Conservation (phyloP, 1,284 basidiomycete species). For the Cryptococcus maquisensis region DNA sequence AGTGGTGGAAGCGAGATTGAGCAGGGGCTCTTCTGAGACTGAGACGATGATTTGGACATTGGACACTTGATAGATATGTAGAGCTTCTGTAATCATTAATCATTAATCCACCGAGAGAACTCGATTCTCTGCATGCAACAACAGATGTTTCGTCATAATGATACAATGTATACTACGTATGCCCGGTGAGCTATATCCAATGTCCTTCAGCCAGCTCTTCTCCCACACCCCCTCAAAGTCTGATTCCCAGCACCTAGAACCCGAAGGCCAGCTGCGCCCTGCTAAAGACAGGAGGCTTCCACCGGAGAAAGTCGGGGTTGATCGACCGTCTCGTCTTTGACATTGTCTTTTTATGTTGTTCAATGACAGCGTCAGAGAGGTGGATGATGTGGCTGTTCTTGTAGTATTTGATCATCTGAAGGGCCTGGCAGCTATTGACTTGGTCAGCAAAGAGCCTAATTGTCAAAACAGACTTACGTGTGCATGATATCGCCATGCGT, state of each 20-base stretch:
- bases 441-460: background rate
- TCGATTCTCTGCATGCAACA: background rate
- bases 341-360: slow-evolving; percentile 80
- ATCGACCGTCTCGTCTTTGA: slow-evolving; percentile 77
- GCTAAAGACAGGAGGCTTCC: slow-evolving; percentile 93
- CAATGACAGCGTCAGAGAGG: slow-evolving; percentile 83
- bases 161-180: background rate
- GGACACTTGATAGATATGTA: background rate
- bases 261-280: slow-evolving; percentile 85
- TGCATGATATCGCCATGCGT: slow-evolving; percentile 96
- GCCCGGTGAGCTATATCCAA: background rate
- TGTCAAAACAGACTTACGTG: slow-evolving; percentile 62
- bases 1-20: no score
- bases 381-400: slow-evolving; percentile 93
- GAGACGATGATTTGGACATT: no score
- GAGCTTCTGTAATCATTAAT: background rate
- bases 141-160: background rate
- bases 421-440: slow-evolving; percentile 70
- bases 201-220: background rate
- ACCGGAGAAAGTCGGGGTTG: slow-evolving; percentile 69
- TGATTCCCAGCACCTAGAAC: slow-evolving; percentile 54
- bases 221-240: background rate
- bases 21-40: no score
- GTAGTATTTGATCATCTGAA: slow-evolving; percentile 94
- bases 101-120: no score